A percentile compares a stretch with the other conserved stretches of the same genome.
Evolutionary conservation across 768 basidiomycete species (phyloP).

Genomic region (Kwoniella mangroviensis): DNA sequence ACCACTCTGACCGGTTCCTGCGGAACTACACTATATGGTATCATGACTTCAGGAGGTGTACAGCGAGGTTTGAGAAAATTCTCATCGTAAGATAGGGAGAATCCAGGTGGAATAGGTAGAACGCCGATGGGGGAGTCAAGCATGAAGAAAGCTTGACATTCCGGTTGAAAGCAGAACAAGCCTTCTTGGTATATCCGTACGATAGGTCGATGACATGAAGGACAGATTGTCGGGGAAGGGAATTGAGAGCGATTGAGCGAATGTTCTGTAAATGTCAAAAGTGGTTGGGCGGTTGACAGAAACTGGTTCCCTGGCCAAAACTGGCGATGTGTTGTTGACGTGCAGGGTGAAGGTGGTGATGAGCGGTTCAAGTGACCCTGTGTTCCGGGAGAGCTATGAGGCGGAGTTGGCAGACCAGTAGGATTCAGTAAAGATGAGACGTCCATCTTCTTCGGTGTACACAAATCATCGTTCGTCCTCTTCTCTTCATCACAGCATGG

Average conservation of each 20-base stretch:
- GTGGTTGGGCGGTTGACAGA: not conserved
- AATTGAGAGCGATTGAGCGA: not conserved
- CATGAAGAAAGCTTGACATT: slow-evolving; percentile 38
- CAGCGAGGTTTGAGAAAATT: slow-evolving; percentile 20
- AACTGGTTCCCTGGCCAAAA: not conserved
- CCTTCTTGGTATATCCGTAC: slow-evolving; percentile 38
- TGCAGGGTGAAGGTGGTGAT: not conserved
- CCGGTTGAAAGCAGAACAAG: slow-evolving; percentile 34
- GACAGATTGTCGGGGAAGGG: slow-evolving; percentile 1
- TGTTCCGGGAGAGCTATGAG: slow-evolving; percentile 14
- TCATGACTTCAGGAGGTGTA: slow-evolving; percentile 9
- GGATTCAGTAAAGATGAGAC: not conserved
- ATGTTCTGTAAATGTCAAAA: not conserved
- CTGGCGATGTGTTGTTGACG: not conserved
- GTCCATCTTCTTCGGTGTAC: slow-evolving; percentile 1
- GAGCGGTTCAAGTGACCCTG: not conserved
- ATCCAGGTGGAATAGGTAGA: slow-evolving; percentile 36
- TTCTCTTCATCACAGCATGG: too few relatives aligned
- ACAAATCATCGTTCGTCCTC: too few relatives aligned
- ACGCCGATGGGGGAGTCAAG: slow-evolving; percentile 22
- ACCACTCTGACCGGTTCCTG: slow-evolving; percentile 14
- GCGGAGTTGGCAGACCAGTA: slow-evolving; percentile 20
- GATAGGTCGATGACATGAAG: slow-evolving; percentile 22
- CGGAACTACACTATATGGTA: slow-evolving; percentile 39
- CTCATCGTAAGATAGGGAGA: slow-evolving; percentile 23